phyloP scores from a whole-genome alignment of 192 early-diverging fungal species.

The Coemansia sp. region DNA sequence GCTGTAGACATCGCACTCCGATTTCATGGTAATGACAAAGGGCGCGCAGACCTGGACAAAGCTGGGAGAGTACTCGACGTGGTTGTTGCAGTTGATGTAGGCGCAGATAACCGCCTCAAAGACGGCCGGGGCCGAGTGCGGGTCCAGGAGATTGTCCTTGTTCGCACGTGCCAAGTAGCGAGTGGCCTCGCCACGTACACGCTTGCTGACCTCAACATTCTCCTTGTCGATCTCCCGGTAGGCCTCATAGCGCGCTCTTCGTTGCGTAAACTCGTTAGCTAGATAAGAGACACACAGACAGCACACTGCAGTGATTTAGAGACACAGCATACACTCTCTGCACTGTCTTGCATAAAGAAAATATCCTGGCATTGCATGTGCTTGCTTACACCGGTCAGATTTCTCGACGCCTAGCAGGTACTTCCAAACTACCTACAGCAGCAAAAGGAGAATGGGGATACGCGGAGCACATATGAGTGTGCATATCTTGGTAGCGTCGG shows the following conservation, averaged over 20 bases:
- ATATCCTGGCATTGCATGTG: background rate
- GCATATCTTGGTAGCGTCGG: background rate
- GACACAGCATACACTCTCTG: background rate
- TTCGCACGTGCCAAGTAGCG: constrained; percentile 57
- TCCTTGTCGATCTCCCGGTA: constrained; percentile 74
- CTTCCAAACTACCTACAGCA: constrained; percentile 75
- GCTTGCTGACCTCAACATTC: constrained; percentile 59
- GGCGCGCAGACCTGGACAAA: constrained; percentile 79
- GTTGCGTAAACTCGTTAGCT: constrained; percentile 65
- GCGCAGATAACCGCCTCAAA: constrained; percentile 86
- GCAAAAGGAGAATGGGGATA: background rate
- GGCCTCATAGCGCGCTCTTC: constrained; percentile 58
- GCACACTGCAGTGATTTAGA: background rate
- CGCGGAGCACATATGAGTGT: constrained; percentile 1
- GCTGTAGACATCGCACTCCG: constrained; percentile 77
- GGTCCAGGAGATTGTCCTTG: constrained; percentile 31
- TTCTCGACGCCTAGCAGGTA: constrained; percentile 79
- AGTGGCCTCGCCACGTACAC: constrained; percentile 73
- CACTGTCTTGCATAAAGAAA: background rate
- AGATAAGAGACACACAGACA: background rate
- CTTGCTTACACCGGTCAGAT: constrained; percentile 63
- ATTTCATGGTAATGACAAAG: constrained; percentile 69
- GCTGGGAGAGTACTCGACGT: constrained; percentile 71
- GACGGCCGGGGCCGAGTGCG: constrained; percentile 53
- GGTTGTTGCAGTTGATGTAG: constrained; percentile 75